Base-by-base conservation (phyloP, 495 filamentous ascomycete genomes). In the Pyrenopolyporus hunteri region DNA sequence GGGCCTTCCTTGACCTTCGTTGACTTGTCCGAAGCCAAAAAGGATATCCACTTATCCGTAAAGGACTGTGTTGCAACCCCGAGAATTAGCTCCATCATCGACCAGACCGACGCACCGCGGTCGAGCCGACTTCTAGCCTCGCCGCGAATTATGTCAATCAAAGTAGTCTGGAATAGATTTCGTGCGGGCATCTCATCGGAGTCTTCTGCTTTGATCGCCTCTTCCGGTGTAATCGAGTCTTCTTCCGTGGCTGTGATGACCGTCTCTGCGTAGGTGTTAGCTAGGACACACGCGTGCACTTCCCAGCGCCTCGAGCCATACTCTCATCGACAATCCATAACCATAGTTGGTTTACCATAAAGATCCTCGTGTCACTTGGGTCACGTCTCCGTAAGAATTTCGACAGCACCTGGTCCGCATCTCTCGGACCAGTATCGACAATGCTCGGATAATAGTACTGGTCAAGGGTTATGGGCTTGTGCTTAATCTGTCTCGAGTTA, bases 391-490 rank as follows among this genome's bases (percentile, higher is more conserved):
- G 2, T 10, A 58, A 23, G 13, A 42, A 49, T 43, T 43, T 58
- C 11, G 55, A 58, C 23, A 71, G 35, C 1, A 72, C 69, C 33
- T 73, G 69, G 59, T 70, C 67, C 1, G 51, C 22, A 36, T 73
- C 71, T 61, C 71, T 57, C 11, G 39, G 9, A 1, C 8, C 33
- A 5, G 69, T 71, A 29, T 72, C 56, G 4, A 23, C 8, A 19
- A 73, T 54, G 8, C 62, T 64, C 13, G 54, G 51, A 33, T 73
- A 73, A 33, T 73, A 73, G 23, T 65, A 73, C 42, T 72, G 71
- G 40, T 73, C 67, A 35, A 73, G 64, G 7, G 71, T 73, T 47
- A 73, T 56, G 4, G 57, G 51, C 5, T 54, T 26, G 48, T 64
- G 51, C 45, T 35, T 54, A n/a, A 55, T 47, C 22, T 48, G 42